These are phyloP conservation scores for Lathyrus aphaca DNA, from an alignment of 306 rosid genomes.

Conservation along the genomic window DNA sequence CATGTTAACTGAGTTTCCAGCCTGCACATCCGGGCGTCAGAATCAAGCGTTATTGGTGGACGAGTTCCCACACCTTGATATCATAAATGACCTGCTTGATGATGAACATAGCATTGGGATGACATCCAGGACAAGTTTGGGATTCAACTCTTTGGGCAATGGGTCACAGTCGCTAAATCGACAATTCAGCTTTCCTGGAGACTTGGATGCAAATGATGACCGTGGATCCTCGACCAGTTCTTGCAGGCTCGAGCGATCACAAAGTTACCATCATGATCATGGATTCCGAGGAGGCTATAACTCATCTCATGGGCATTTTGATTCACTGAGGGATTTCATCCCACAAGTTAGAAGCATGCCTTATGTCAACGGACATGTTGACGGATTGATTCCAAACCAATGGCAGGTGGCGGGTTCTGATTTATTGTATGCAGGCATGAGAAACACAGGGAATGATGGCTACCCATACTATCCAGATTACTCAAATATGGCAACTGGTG, in stretches of 20 bases:
- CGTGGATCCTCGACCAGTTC: constrained; percentile 71
- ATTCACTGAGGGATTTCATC: constrained; percentile 58
- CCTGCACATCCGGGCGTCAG: constrained; percentile 73
- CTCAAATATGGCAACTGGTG: constrained; percentile 63
- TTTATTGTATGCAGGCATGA: constrained; percentile 59
- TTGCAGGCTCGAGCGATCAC: constrained; percentile 86
- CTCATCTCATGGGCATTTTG: constrained; percentile 56
- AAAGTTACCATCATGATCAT: constrained; percentile 71
- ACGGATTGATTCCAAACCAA: constrained; percentile 71
- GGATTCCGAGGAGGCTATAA: constrained; percentile 62
- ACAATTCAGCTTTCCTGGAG: constrained; percentile 80
- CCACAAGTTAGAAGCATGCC: constrained; percentile 55
- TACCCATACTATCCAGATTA: constrained; percentile 74
- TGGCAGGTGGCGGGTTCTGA: constrained; percentile 74
- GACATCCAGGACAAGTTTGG: constrained; percentile 44
- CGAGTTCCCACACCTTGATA: constrained; percentile 96
- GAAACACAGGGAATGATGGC: constrained; percentile 57
- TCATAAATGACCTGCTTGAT: constrained; percentile 92
- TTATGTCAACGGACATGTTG: constrained; percentile 74
- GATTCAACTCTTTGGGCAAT: constrained; percentile 46
- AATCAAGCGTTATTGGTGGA: constrained; percentile 71
- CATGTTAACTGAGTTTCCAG: constrained; percentile 51
- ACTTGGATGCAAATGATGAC: constrained; percentile 55
- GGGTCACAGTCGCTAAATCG: constrained; percentile 64
- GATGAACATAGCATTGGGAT: constrained; percentile 67